Base-by-base conservation (phyloP, 257 asterid species). In the Solanum okadae region DNA sequence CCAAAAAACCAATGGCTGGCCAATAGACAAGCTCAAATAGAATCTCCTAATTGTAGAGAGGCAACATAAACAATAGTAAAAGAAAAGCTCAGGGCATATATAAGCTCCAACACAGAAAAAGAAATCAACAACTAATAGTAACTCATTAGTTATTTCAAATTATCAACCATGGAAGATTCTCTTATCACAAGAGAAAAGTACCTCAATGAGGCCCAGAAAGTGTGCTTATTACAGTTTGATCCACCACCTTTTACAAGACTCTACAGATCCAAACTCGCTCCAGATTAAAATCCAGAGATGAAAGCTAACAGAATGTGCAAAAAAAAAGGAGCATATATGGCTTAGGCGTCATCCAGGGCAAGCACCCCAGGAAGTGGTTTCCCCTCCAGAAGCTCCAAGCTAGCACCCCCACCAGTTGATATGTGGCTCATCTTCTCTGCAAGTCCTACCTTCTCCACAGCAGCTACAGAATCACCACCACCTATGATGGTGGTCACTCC, bases 391-490 rank as follows among this genome's bases (percentile, higher is more conserved):
- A 96, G 98, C 90, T 96, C 98, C 95, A 96, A 92, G 93, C 98
- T 96, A 33, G 98, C 98, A 73, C 98, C 98, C 1, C 98, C 98
- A 73, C 98, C 98, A 0, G 98, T 96, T 3, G 98, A 96, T 90
- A 96, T 96, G 87, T 96, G 98, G 95, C 98, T 96, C 98, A 95
- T 96, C 94, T 94, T 95, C 40, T 94, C 98, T 8, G 98, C 97
- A 81, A 95, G 95, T 67, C 98, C 98, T 34, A 87, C 98, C 94
- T 95, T 95, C 95, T 96, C 98, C 1, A 95, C 98, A 5, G 98
- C 98, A n/a, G 98, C 98, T 23, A 96, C 98, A 2, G 98, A 96
- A 90, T 96, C 98, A 10, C 98, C 98, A 38, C 98, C 98, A 88
- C 98, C 98, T 2, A 96, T 95, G 87, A 96, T 95, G 34, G 98